Base-by-base conservation (phyloP, 2,329 filamentous ascomycete genomes). In the Rhinocladiella mackenziei region DNA sequence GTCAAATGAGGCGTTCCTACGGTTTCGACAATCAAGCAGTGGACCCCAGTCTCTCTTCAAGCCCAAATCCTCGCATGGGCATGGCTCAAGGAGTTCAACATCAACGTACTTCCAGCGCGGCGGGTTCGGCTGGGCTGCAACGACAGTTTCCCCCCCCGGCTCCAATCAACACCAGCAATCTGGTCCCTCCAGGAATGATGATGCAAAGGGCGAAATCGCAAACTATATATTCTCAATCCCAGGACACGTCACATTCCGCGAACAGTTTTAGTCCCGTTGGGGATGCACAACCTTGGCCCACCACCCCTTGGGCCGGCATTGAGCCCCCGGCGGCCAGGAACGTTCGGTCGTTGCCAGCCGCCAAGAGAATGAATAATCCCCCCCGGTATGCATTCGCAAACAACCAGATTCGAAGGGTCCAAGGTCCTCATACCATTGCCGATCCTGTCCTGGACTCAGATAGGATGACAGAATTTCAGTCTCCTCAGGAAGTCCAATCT, bases 191-290 rank as follows among this genome's bases (percentile, higher is more conserved):
- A 8, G 14, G 10, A 23, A n/a, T 28, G 2, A 3, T 23, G 15
- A 37, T 43, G 36, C 45, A 44, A 35, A 31, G 25, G 28, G 37
- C 45, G 17, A 18, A 29, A 11, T 50, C 48, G 15, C 48, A 47
- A 19, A 19, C 26, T 11, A 39, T 31, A 9, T 37, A 23, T 15
- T 19, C 33, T 18, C 23, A 15, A 5, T 45, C 23, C 38, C 23
- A 35, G 11, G 35, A 46, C 31, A 2, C n/a, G 5, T 30, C 26
- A 11, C 43, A 32, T 4, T 15, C 25, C 9, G 6, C 22, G 9
- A 25, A 25, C 39, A 3, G 23, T 18, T 39, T 35, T 11, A 35
- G 41, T 29, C 35, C 23, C 14, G 23, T 15, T 26, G 23, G 35
- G n/a, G 30, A 40, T 20, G 43, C 18, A n/a, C 22, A 25, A 2